Percentiles rank a stretch among this genome's conserved stretches.
Conservation (phyloP, 2,329 filamentous ascomycete species). For the Botrytis galanthina region DNA sequence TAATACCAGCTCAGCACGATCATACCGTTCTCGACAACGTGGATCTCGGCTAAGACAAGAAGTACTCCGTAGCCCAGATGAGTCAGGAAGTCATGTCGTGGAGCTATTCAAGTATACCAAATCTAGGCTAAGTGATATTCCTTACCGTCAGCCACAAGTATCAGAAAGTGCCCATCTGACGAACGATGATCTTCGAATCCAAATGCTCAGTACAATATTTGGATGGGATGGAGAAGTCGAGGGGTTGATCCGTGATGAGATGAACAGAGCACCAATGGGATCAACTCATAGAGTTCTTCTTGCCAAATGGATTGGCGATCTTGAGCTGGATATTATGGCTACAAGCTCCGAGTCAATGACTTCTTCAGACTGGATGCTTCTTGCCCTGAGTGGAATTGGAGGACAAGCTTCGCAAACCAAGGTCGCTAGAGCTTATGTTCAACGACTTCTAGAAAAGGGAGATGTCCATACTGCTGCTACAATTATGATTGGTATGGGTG, state of each 20-base stretch:
- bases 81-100: constrained; percentile 55
- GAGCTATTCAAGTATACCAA: constrained; percentile 88
- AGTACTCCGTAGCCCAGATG: constrained; percentile 73
- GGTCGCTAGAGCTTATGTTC: constrained; percentile 85
- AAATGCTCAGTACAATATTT: constrained; percentile 93
- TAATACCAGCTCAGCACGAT: constrained; percentile 40
- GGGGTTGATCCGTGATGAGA: constrained; percentile 79
- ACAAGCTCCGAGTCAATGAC: constrained; percentile 84
- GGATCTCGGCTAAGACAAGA: constrained; percentile 75
- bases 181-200: constrained; percentile 75
- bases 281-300: constrained; percentile 80
- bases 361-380: constrained; percentile 93
- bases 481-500: constrained; percentile 87
- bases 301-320: constrained; percentile 88
- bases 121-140: constrained; percentile 75
- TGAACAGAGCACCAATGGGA: constrained; percentile 68
- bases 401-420: constrained; percentile 78
- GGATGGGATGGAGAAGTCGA: constrained; percentile 88
- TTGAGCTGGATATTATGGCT: constrained; percentile 76
- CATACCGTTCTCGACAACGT: constrained; percentile 48
- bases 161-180: constrained; percentile 60
- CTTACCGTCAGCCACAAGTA: constrained; percentile 68
- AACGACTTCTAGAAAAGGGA: constrained; percentile 82
- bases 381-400: constrained; percentile 87
- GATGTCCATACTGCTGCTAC: constrained; percentile 91